Conservation (phyloP, 2,329 filamentous ascomycete genomes). For the Fusarium nodosum region DNA sequence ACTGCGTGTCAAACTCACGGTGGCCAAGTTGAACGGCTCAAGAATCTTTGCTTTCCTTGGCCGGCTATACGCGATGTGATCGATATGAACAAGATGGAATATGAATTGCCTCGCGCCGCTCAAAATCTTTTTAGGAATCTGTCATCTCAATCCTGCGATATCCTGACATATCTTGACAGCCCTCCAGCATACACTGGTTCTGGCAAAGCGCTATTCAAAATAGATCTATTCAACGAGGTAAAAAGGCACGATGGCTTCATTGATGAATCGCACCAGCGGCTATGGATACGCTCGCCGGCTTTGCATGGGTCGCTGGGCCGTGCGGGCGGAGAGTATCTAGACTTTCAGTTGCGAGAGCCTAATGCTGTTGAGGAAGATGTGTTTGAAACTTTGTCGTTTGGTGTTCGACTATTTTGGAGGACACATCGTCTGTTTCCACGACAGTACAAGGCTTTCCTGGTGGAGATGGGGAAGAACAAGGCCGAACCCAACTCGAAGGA, state of each 20-base stretch:
- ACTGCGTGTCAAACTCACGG: constrained; percentile 18
- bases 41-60: constrained; percentile 39
- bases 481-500: not conserved
- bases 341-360: constrained; percentile 18
- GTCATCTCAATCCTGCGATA: constrained; percentile 25
- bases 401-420: constrained; percentile 20
- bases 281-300: constrained; percentile 34
- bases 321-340: constrained; percentile 16
- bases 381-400: constrained; percentile 4
- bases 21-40: not conserved
- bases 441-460: constrained; percentile 18
- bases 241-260: constrained; percentile 22
- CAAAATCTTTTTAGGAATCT: constrained; percentile 34
- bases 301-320: constrained; percentile 15
- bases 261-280: constrained; percentile 12
- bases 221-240: constrained; percentile 21
- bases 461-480: not conserved
- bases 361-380: constrained; percentile 1
- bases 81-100: constrained; percentile 25
- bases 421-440: constrained; percentile 25
- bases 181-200: constrained; percentile 27
- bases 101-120: constrained; percentile 15
- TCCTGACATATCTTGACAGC: constrained; percentile 28
- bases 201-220: not conserved
- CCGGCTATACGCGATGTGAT: constrained; percentile 32